Evolutionary conservation across 495 filamentous ascomycete genomes (phyloP), one percentile per base, ranked within the genome.

Genomic region (Annulohypoxylon bovei): DNA sequence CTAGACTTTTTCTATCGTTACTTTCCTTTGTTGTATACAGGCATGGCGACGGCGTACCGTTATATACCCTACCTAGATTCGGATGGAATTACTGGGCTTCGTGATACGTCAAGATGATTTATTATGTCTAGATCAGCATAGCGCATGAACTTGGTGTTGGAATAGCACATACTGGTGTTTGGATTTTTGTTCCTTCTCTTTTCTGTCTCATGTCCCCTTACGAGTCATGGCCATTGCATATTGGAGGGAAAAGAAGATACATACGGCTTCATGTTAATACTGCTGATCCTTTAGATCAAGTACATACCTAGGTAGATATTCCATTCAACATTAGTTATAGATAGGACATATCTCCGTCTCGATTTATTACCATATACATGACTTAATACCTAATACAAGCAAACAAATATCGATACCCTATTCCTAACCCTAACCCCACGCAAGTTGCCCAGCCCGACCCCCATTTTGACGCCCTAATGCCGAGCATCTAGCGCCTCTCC

Each of bases 31-130:
- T 72, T 46, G 12, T 61, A 68, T 72, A 72, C 25, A 68, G 65
- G 70, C 70, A 72, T 72, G 65, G 70, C 70, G 55, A 68, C 60
- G 70, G 70, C 70, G 70, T 68, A 72, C 65, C 59, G 55, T 63
- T 68, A 72, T 68, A 72, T 68, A 72, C 63, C 64, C 70, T 58
- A 63, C 37, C 53, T 70, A 72, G 59, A 61, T 72, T 56, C 30
- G 69, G 60, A 61, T 49, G 69, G 39, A 57, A 46, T 65, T 44
- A 57, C 61, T 23, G 68, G 68, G 56, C 22, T 62, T 70, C 63
- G 58, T 35, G 27, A 53, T 46, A 71, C 63, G 63, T 66, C 62
- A 35, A 66, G 62, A 67, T 53, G 68, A 62, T 20, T 25, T 32
- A 32, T 53, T 53, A 53, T 33, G 33, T 53, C 55, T 65, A 60